A percentile compares a stretch with the other conserved stretches of the same genome.
Conservation (phyloP, 192 early-diverging fungal species). For the Coemansia sp. region DNA sequence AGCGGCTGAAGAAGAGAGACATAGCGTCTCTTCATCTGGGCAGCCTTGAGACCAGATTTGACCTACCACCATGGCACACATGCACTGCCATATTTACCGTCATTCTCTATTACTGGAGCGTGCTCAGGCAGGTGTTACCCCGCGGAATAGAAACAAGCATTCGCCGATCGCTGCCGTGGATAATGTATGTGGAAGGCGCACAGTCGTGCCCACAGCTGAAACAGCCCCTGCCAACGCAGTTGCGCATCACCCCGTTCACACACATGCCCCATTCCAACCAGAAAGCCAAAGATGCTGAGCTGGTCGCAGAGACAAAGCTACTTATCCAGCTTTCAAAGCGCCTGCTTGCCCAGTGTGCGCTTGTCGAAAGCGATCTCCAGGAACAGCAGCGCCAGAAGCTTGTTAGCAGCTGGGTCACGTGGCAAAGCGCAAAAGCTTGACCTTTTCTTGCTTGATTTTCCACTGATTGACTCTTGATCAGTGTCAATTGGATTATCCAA, state of each 20-base stretch:
- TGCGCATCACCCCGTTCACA: slow-evolving; percentile 23
- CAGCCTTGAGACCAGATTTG: slow-evolving; percentile 8
- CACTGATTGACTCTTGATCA: too few relatives aligned
- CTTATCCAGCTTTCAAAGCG: slow-evolving; percentile 25
- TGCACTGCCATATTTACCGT: slow-evolving; percentile 34
- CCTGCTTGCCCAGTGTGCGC: slow-evolving; percentile 34
- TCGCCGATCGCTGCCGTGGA: slow-evolving; percentile 26
- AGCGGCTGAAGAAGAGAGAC: slow-evolving; percentile 20
- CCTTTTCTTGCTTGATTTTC: neutral
- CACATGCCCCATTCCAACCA: slow-evolving; percentile 11
- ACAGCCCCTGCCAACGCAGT: slow-evolving; percentile 16
- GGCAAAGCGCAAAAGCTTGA: slow-evolving; percentile 20
- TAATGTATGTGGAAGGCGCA: slow-evolving; percentile 41
- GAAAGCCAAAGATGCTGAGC: slow-evolving; percentile 12
- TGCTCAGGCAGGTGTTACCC: slow-evolving; percentile 19
- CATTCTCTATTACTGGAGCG: slow-evolving; percentile 30
- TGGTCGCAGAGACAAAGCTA: slow-evolving; percentile 18
- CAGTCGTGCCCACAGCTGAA: slow-evolving; percentile 21
- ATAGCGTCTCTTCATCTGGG: neutral
- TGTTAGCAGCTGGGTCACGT: slow-evolving; percentile 22
- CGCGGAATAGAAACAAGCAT: slow-evolving; percentile 11
- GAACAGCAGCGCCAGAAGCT: slow-evolving; percentile 16
- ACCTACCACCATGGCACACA: slow-evolving; percentile 37
- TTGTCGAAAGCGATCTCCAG: slow-evolving; percentile 26
- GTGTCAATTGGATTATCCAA: slow-evolving; percentile 3